Evolutionary conservation across 441 rosid species (phyloP).

Genomic region (Geranium incanum): DNA sequence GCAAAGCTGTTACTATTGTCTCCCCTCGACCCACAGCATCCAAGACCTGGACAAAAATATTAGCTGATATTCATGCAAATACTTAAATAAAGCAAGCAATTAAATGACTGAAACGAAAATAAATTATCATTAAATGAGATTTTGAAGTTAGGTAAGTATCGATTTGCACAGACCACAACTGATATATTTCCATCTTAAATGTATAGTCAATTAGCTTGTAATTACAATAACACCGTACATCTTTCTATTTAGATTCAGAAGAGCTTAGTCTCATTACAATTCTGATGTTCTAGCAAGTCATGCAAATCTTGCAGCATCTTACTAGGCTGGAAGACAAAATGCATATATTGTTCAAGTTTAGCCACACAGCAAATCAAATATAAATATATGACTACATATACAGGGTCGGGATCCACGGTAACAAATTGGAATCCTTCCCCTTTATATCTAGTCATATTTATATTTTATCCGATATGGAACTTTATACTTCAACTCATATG

Average conservation of each 20-base stretch:
- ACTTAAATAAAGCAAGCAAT: conserved; percentile 19
- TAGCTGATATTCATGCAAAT: conserved; percentile 24
- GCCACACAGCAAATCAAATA: no score
- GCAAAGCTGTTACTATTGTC: conserved; percentile 70
- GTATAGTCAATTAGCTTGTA: no score
- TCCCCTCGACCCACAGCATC: conserved; percentile 85
- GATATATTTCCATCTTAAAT: no score
- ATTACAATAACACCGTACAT: no score
- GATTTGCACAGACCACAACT: not conserved
- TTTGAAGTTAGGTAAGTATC: not conserved
- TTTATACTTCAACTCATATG: no score
- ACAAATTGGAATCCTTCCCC: no score
- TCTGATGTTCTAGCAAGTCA: not conserved
- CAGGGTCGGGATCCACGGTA: no score
- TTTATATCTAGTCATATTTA: no score
- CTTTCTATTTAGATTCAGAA: not conserved
- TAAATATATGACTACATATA: no score
- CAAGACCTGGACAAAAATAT: conserved; percentile 56
- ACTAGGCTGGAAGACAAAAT: not conserved
- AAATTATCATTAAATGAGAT: not conserved
- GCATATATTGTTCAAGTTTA: not conserved
- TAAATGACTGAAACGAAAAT: conserved; percentile 6
- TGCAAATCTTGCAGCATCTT: not conserved
- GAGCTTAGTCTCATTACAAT: not conserved
- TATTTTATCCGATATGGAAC: no score